Conservation (phyloP, 495 filamentous ascomycete genomes). For the Neurospora sp. region DNA sequence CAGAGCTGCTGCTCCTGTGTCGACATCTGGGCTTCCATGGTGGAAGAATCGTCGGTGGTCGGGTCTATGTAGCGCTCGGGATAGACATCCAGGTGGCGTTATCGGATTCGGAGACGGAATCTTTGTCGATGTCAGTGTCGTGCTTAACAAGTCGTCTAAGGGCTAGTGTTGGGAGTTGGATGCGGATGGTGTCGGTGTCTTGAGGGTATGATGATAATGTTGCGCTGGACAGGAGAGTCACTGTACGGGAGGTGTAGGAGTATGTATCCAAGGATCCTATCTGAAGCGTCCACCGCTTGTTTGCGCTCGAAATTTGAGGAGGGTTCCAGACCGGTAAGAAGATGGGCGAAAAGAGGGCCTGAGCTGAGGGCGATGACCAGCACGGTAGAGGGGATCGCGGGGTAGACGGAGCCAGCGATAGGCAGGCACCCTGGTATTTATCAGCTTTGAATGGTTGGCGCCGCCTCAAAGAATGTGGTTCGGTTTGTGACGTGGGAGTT, state of each 20-base stretch:
- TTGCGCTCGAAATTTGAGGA: not conserved
- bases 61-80: not conserved
- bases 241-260: not conserved
- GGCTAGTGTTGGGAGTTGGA: not conserved
- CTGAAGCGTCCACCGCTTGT: not conserved
- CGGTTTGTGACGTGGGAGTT: not conserved
- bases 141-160: not conserved
- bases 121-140: not conserved
- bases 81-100: not conserved
- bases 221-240: not conserved
- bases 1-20: constrained; percentile 74
- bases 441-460: not conserved
- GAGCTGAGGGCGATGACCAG: not conserved
- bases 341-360: not conserved
- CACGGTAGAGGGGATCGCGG: not conserved
- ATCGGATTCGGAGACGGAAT: not conserved
- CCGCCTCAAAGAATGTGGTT: not conserved
- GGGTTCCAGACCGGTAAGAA: not conserved
- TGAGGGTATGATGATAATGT: not conserved
- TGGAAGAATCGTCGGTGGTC: constrained; percentile 1
- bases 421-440: not conserved
- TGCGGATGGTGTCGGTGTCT: not conserved
- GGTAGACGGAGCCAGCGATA: not conserved
- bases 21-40: constrained; percentile 43
- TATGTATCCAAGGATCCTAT: not conserved